Evolutionary conservation across 2,329 filamentous ascomycete species (phyloP).

Genomic region (Talaromyces sp.): DNA sequence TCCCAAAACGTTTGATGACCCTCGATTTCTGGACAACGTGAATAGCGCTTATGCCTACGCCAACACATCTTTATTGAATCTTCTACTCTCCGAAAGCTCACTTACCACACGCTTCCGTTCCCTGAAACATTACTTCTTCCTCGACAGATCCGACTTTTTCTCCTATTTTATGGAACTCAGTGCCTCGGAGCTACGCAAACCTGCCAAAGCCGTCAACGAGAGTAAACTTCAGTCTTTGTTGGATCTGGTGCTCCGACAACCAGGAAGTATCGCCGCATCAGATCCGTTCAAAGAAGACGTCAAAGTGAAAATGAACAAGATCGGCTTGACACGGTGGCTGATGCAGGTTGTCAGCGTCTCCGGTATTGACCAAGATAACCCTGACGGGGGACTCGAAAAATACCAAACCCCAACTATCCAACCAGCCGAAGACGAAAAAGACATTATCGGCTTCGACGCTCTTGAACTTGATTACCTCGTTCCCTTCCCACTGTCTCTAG

Average conservation of each 20-base stretch:
- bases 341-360: constrained; percentile 97
- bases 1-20: constrained; percentile 90
- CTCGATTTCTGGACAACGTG: constrained; percentile 89
- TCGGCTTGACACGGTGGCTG: constrained; percentile 86
- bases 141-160: constrained; percentile 97
- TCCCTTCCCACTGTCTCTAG: constrained; percentile 90
- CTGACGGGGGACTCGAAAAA: constrained; percentile 62
- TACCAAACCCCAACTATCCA: constrained; percentile 70
- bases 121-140: constrained; percentile 98
- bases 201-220: constrained; percentile 83
- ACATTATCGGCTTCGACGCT: constrained; percentile 86
- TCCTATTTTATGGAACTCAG: constrained; percentile 95
- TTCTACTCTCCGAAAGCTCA: constrained; percentile 89
- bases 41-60: constrained; percentile 93
- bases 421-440: constrained; percentile 70
- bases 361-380: constrained; percentile 81
- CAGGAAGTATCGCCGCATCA: constrained; percentile 86
- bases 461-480: constrained; percentile 92
- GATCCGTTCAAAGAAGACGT: constrained; percentile 99
- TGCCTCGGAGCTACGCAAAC: constrained; percentile 84
- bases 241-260: constrained; percentile 94
- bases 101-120: constrained; percentile 83
- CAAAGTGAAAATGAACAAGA: constrained; percentile 95
- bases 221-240: constrained; percentile 91
- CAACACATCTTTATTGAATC: constrained; percentile 85